Conservation (phyloP, 352 stramenopile genomes). For the Phytophthora pisi region DNA sequence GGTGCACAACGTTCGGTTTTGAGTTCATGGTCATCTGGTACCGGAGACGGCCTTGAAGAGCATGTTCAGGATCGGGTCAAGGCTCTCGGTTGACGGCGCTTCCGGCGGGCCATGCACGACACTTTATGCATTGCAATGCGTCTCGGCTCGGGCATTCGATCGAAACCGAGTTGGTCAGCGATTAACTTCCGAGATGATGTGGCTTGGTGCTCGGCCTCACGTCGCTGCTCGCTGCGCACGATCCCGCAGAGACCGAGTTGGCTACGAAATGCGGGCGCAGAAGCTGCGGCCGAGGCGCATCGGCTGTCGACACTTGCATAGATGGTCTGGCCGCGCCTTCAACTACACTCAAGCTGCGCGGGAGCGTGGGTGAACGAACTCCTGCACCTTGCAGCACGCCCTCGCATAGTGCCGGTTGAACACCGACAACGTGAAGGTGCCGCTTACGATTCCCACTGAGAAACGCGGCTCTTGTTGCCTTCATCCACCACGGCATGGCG, state of each 20-base stretch:
- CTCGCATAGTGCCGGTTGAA: neutral
- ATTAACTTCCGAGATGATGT: neutral
- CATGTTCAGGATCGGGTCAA: constrained; percentile 7
- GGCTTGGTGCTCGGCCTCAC: neutral
- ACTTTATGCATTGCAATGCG: neutral
- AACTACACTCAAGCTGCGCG: neutral
- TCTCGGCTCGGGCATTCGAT: constrained; percentile 1
- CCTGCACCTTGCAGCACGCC: neutral
- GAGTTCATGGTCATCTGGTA: constrained; percentile 18
- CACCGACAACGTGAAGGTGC: neutral
- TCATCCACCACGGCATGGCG: constrained; percentile 2
- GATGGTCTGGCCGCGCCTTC: neutral
- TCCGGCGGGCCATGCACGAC: constrained; percentile 6
- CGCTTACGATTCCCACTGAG: constrained; percentile 15
- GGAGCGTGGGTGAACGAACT: neutral
- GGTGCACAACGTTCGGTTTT: constrained; percentile 23
- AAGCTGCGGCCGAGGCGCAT: constrained; percentile 20
- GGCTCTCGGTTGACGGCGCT: constrained; percentile 3
- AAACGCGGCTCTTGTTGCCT: constrained; percentile 13
- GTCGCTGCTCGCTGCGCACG: too few species aligned
- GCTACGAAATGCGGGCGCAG: constrained; percentile 12
- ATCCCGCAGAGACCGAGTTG: neutral
- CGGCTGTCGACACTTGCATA: constrained; percentile 15
- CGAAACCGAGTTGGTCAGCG: constrained; percentile 10
- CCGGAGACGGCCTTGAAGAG: constrained; percentile 8